Evolutionary conservation across 441 rosid species (phyloP), one percentile per base, ranked within the genome.

Genomic region (Pelargonium fulgidum): DNA sequence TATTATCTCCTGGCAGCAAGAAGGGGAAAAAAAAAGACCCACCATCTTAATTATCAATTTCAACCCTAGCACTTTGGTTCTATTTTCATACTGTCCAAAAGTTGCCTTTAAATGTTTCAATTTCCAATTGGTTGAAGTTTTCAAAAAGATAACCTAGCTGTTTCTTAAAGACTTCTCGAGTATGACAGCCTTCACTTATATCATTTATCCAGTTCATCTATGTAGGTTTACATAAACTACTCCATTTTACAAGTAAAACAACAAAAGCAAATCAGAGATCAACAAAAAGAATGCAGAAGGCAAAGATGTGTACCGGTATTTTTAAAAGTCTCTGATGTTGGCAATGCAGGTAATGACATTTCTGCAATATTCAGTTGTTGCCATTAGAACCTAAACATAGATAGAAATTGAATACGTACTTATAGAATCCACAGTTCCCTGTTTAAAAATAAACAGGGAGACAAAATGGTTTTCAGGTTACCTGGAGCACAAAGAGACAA

Each of bases 401-500:
- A 62, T 24, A 63, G 26, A 50, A 50, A 39, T 47, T 29, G 54
- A 56, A 68, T 48, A 64, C 10, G 48, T 29, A 29, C 6, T 24
- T 13, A 5, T 4, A 10, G 59, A 59, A 41, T 63, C 54, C 56
- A 24, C 0, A 59, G 19, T 71, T 26, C 36, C 36, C 4, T 4
- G 6, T n/a, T 50, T 2, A 50, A 12, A 50, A 50, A 50, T 50
- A n/a, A 50, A n/a, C 36, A 29, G 36, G 58, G 7, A 1, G 17
- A 13, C n/a, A 50, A 11, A 11, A 12, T 50, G 58, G 58, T 50
- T 45, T 13, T 5, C 17, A 4, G 68, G 71, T 68, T 82, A 93
- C 97, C 99, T 47, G 97, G 96, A 66, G 97, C 96, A 81, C 99
- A 93, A 14, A 91, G 88, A 54, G 98, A 91, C 77, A 91, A 44